These are phyloP conservation scores for Xylariaceae sp. DNA, from an alignment of 2,329 filamentous ascomycete genomes.

Conservation along the genomic window DNA sequence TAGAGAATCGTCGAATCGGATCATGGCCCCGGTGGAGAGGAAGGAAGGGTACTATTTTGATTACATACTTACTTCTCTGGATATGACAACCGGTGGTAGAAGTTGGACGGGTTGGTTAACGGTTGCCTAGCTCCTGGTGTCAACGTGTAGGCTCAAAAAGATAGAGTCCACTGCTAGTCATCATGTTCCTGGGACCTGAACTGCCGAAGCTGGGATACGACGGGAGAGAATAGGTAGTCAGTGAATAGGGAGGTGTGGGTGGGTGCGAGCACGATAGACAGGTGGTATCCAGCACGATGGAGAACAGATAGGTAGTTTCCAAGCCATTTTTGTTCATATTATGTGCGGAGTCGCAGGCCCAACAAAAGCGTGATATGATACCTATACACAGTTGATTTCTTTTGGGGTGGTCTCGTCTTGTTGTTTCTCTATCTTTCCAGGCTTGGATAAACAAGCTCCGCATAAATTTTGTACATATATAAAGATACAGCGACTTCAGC, in stretches of 20 bases:
- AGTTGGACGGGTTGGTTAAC: not conserved
- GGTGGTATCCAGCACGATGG: not conserved
- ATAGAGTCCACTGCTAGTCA: too few relatives aligned
- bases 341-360: conserved; percentile 2
- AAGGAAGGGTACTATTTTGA: not conserved
- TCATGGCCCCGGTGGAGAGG: not conserved
- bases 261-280: not conserved
- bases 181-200: too few relatives aligned
- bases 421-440: conserved; percentile 2
- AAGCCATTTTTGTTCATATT: conserved; percentile 5
- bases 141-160: too few relatives aligned
- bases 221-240: too few relatives aligned
- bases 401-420: not conserved
- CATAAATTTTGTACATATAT: conserved; percentile 14
- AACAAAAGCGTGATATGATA: conserved; percentile 10
- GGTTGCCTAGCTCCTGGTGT: too few relatives aligned
- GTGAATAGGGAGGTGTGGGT: not conserved
- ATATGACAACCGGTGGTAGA: not conserved
- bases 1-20: too few relatives aligned
- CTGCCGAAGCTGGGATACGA: too few relatives aligned
- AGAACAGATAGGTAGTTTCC: not conserved
- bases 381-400: conserved; percentile 12
- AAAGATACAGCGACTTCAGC: conserved; percentile 11
- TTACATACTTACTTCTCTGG: not conserved
- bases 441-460: conserved; percentile 2